Percentiles rank a stretch among this genome's conserved stretches.
These are phyloP conservation scores for Solanum sitiens DNA, from an alignment of 257 asterid genomes.

Conservation along the genomic window DNA sequence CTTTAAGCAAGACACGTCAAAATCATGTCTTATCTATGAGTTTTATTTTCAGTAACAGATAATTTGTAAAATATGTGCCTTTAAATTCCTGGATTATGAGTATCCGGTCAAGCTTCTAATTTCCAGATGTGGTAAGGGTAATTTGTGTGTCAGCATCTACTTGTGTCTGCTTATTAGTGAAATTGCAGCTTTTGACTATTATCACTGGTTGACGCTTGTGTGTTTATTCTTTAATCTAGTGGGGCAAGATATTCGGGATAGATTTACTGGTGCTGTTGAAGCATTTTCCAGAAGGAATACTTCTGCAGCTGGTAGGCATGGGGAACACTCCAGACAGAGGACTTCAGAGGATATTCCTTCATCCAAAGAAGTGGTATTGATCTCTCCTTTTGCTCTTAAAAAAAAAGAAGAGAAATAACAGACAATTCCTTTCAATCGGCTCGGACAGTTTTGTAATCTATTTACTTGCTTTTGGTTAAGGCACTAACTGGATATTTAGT, in stretches of 20 bases:
- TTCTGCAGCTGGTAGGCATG: slow-evolving; percentile 5
- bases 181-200: not conserved
- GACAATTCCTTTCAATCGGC: not conserved
- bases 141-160: not conserved
- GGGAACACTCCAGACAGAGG: slow-evolving; percentile 20
- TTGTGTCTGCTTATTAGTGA: not conserved
- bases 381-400: not conserved
- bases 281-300: slow-evolving; percentile 18
- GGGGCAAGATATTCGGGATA: slow-evolving; percentile 19
- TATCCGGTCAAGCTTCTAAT: not conserved
- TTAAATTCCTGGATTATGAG: not conserved
- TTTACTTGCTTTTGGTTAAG: not conserved
- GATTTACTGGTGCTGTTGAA: slow-evolving; percentile 19
- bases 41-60: not conserved
- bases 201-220: not conserved
- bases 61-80: not conserved
- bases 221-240: not conserved
- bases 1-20: not conserved
- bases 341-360: slow-evolving; percentile 18
- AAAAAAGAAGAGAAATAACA: not conserved
- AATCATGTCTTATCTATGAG: not conserved
- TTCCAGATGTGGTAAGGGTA: not conserved
- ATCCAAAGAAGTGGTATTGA: slow-evolving; percentile 19
- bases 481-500: not conserved
- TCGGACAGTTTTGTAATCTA: not conserved